Percentiles rank a stretch among this genome's conserved stretches.
Evolutionary conservation across 2,329 filamentous ascomycete genomes (phyloP).

Genomic region (Conoideocrella luteorostrata): DNA sequence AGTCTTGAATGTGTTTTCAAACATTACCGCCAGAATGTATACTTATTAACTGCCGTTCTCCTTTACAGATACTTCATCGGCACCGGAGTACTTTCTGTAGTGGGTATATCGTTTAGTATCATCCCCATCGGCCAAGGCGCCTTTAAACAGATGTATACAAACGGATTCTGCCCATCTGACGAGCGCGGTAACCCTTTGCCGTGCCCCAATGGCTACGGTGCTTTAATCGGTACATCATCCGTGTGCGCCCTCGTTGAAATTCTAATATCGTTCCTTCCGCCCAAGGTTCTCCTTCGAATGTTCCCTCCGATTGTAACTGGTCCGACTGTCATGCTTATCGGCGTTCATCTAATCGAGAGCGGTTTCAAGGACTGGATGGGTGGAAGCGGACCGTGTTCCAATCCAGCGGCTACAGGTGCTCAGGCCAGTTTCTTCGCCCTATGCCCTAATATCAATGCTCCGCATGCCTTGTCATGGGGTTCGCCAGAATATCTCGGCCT

Average conservation of each 20-base stretch:
- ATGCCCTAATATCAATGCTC: slow-evolving; percentile 62
- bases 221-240: slow-evolving; percentile 62
- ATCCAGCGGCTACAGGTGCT: slow-evolving; percentile 36
- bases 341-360: slow-evolving; percentile 62
- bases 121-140: slow-evolving; percentile 51
- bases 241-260: slow-evolving; percentile 65
- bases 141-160: slow-evolving; percentile 70
- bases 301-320: slow-evolving; percentile 77
- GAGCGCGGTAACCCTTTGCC: slow-evolving; percentile 60
- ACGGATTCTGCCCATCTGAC: slow-evolving; percentile 58
- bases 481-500: slow-evolving; percentile 71
- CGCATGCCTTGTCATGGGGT: slow-evolving; percentile 70
- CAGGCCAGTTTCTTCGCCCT: slow-evolving; percentile 43
- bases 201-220: slow-evolving; percentile 70
- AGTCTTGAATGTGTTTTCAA: too few species aligned
- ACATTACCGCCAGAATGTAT: too few species aligned
- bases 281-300: slow-evolving; percentile 60
- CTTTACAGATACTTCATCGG: slow-evolving; percentile 64
- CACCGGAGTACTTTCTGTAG: slow-evolving; percentile 74
- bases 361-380: slow-evolving; percentile 77
- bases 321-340: slow-evolving; percentile 64
- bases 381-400: slow-evolving; percentile 55
- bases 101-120: slow-evolving; percentile 45
- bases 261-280: slow-evolving; percentile 66
- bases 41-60: not conserved